Evolutionary conservation across 179 eudicot genomes (phyloP), one percentile per base, ranked within the genome.

Genomic region (Sideroxylon spinosum): DNA sequence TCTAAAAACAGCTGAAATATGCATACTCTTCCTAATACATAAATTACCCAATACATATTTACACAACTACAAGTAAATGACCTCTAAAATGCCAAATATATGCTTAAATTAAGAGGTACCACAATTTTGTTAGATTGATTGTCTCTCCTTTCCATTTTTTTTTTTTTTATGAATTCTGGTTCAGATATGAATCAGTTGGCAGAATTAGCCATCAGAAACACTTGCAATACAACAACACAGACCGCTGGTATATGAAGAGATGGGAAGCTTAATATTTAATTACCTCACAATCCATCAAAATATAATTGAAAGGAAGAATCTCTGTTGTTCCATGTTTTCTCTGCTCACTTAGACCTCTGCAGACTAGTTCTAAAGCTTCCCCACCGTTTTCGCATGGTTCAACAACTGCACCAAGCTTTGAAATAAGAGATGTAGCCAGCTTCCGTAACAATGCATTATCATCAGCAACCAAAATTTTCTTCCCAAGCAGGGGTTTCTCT

Each of bases 271-370:
- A 76, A 11, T 64, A 6, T 32, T 55, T 11, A 83, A 37, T 37
- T 78, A 91, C 96, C 95, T 91, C 84, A 61, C 97, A 93, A 57
- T 93, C 97, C 96, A 93, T 93, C 67, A 93, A 77, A 59, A 93
- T 86, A 78, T 71, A 89, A 55, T 90, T 91, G 76, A 76, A 92
- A 68, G 90, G 95, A 72, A 81, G 78, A 67, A 64, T 63, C 29
- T 7, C 53, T 12, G 82, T 57, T 73, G 59, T 61, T 48, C 82
- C 77, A n/a, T 20, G 48, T 44, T 62, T 61, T 12, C 62, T 29
- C 68, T 78, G 81, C 73, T 80, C 80, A 13, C 46, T 49, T 7
- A 89, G 64, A 28, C 80, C 82, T 63, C 49, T 80, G 71, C 76
- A 64, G 50, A 92, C 90, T 10, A 82, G 70, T 46, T 84, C 66